Evolutionary conservation across 139 green algal genomes (phyloP).

Genomic region (Yamagishiella unicocca): DNA sequence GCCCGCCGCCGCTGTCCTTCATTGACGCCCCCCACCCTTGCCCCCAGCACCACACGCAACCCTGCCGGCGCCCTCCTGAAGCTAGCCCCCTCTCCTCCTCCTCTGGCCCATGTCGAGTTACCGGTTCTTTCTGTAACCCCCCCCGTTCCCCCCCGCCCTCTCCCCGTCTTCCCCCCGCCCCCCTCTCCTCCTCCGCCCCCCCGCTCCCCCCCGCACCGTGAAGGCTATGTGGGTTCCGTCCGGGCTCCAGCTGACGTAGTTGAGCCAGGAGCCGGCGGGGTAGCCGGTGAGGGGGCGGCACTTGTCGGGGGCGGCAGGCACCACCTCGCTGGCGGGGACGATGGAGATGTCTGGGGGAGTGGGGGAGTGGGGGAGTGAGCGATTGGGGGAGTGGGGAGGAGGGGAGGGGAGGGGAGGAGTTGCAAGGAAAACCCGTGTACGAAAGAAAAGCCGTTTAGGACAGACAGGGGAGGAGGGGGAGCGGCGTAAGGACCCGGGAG

Average conservation of each 20-base stretch:
- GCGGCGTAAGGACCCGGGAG: too few species aligned
- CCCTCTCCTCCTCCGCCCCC: background rate
- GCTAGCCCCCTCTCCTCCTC: background rate
- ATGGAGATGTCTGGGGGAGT: conserved; percentile 51
- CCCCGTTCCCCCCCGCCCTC: too few species aligned
- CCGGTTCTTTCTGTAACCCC: background rate
- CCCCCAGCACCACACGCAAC: too few species aligned
- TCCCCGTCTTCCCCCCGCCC: background rate
- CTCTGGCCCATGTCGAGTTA: background rate
- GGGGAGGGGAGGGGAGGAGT: background rate
- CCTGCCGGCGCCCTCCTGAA: too few species aligned
- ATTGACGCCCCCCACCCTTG: too few species aligned
- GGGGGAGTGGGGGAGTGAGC: background rate
- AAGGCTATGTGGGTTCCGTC: conserved; percentile 87
- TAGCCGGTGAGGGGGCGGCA: conserved; percentile 68
- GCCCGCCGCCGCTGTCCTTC: too few species aligned
- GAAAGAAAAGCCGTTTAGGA: too few species aligned
- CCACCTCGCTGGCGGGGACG: conserved; percentile 50
- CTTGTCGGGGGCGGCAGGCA: conserved; percentile 52
- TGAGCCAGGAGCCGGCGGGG: conserved; percentile 75
- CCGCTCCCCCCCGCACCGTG: conserved; percentile 68
- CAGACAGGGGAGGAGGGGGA: too few species aligned
- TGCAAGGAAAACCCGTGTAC: too few species aligned
- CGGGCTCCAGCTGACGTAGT: conserved; percentile 87
- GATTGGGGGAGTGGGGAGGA: background rate